Percentiles rank a stretch among this genome's conserved stretches.
phyloP scores from a whole-genome alignment of 2,329 filamentous ascomycete genomes.

The Myriangium duriaei region DNA sequence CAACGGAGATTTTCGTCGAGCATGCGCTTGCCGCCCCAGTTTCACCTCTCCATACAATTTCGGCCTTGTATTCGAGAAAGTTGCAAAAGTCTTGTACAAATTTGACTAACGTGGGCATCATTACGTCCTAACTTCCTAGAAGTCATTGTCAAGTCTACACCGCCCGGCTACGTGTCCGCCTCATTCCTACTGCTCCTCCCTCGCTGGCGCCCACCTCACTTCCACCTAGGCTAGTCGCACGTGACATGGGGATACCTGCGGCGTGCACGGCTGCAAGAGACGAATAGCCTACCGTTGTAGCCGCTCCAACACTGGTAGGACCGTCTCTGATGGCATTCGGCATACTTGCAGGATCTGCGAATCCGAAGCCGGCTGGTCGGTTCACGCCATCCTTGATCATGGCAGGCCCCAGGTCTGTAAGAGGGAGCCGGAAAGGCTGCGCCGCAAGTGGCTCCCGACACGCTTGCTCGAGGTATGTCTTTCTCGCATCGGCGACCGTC shows the following conservation, averaged over 20 bases:
- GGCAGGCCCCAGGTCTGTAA: conserved; percentile 24
- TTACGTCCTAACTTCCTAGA: background rate
- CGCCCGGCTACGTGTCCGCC: conserved; percentile 9
- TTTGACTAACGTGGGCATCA: too few species aligned
- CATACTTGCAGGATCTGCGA: conserved; percentile 17
- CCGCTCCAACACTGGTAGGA: conserved; percentile 13
- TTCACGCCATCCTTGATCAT: conserved; percentile 23
- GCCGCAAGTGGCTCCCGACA: conserved; percentile 15
- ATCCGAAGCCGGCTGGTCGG: conserved; percentile 21
- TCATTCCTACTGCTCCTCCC: conserved; percentile 12
- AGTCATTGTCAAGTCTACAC: background rate
- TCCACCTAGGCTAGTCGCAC: conserved; percentile 15
- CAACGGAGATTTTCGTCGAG: too few species aligned
- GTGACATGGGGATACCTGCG: conserved; percentile 19
- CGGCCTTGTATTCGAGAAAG: too few species aligned
- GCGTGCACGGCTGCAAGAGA: conserved; percentile 17
- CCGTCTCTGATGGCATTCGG: conserved; percentile 11
- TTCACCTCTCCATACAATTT: too few species aligned
- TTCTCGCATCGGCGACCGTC: conserved; percentile 14
- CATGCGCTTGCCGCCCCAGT: too few species aligned
- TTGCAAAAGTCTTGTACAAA: too few species aligned
- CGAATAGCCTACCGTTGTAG: conserved; percentile 14
- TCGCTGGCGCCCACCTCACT: conserved; percentile 15
- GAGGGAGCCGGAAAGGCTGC: conserved; percentile 23
- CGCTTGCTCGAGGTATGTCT: conserved; percentile 25